Base-by-base conservation (phyloP, 2,329 filamentous ascomycete genomes). In the Zymoseptoria brevis region DNA sequence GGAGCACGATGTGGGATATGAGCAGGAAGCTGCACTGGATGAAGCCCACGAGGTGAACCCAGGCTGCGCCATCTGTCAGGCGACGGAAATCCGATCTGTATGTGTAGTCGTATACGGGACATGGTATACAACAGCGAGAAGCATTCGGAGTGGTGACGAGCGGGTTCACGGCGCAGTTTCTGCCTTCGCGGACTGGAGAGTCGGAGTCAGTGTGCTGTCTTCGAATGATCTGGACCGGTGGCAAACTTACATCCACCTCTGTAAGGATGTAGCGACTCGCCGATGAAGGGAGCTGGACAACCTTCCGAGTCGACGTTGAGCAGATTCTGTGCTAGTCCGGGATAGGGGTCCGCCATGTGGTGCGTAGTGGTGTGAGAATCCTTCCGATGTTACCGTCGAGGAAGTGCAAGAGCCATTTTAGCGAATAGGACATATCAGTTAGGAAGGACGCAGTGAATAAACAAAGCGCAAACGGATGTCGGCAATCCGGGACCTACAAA, bases 61-160 rank as follows among this genome's bases (percentile, higher is more conserved):
- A 95, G 72, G 90, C 88, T 87, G 87, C 41, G 87, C 86, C 30
- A 83, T 81, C 75, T 49, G 77, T 73, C 11, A 83, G 83, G 62
- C 88, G 70, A n/a, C 71, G 72, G 65, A 65, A 73, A 83, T 81
- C 74, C 66, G 82, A 76, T 45, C 75, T 74, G 67, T 85, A 85
- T 54, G 80, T 74, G 87, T 88, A 96, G 62, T 91, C 83, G 26
- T 87, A 86, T 68, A 90, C 80, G 13, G 91, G 91, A 72, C 91
- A 96, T 58, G 91, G 91, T 55, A 96, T 77, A 72, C 92, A 96
- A 72, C 90, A 96, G 56, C 58, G 50, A 2, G 67, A 62, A n/a
- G 60, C 66, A 29, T 64, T 64, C 16, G 54, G 56, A 9, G 57
- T 57, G 13, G 54, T 30, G 24, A 64, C 60, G 7, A 69, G 57